Base-by-base conservation (phyloP, 2,329 filamentous ascomycete species). In the Botrytis fabae region DNA sequence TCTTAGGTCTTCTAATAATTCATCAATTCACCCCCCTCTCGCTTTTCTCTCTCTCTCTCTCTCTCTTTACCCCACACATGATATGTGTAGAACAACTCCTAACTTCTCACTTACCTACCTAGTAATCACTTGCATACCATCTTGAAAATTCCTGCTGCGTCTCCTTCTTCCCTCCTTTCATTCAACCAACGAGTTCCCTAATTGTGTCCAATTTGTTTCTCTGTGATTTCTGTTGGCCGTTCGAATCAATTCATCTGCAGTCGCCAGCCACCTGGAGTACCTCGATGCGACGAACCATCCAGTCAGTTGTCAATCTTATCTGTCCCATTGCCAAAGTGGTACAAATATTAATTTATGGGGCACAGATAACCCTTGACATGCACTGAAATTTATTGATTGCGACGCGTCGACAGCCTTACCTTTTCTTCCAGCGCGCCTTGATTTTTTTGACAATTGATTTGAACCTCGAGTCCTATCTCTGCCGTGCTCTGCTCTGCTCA, bases 371-470 rank as follows among this genome's bases (percentile, higher is more conserved):
- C 5, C 65, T 69, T 69, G 65, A 69, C 54, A 57, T 69, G 65
- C 48, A 32, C 38, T 69, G 35, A 59, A 69, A 32, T 68, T 69
- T 57, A 69, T 74, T 73, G 51, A 77, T 77, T 74, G 66, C 76
- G 75, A 79, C 77, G 77, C 76, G 77, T 77, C 70, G 54, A 70
- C 59, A 69, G 68, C 70, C 63, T 66, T 74, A 54, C 42, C 42
- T 42, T 69, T 69, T 51, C 72, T 75, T 74, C 68, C 70, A 74
- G 66, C 70, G 73, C 69, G 73, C 65, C 72, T 60, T 66, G 72
- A 72, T 69, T 54, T 60, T 69, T 51, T 69, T 71, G 40, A 18
- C 44, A 9, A 5, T 42, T 42, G 42, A 57, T 68, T 57, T 16
- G 32, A 57, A 68, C 12, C 25, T 68, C 48, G 48, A 68, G 35